Percentiles rank a stretch among this genome's conserved stretches.
These are phyloP conservation scores for Coemansia sp. DNA, from an alignment of 192 early-diverging fungal species.

Conservation along the genomic window DNA sequence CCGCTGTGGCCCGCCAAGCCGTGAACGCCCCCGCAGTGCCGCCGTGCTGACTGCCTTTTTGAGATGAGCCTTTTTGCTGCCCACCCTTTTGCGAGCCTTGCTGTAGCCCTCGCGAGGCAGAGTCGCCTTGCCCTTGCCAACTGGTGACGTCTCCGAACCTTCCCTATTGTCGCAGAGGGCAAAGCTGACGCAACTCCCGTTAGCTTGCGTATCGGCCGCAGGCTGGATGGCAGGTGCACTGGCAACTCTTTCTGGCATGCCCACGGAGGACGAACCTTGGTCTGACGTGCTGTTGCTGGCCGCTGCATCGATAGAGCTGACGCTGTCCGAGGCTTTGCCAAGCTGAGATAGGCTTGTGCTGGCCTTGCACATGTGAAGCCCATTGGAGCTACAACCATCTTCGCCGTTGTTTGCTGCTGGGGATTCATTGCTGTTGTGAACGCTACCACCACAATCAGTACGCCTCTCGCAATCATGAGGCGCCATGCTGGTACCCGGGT, in stretches of 20 bases:
- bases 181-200: background rate
- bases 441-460: background rate
- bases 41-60: constrained; percentile 48
- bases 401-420: background rate
- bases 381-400: background rate
- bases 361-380: constrained; percentile 47
- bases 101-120: constrained; percentile 12
- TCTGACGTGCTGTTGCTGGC: constrained; percentile 2
- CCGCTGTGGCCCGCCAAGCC: constrained; percentile 14
- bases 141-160: constrained; percentile 8
- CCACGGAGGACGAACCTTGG: background rate
- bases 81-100: constrained; percentile 23
- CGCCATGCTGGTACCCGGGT: background rate
- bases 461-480: background rate
- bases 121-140: constrained; percentile 23
- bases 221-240: constrained; percentile 28
- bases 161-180: background rate
- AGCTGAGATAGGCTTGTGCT: constrained; percentile 46
- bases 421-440: background rate
- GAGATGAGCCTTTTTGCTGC: constrained; percentile 27
- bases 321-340: constrained; percentile 8
- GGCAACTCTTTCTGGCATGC: constrained; percentile 17
- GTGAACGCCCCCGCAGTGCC: constrained; percentile 35
- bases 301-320: background rate
- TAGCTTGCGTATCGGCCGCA: background rate